Evolutionary conservation across 2,329 filamentous ascomycete genomes (phyloP).

Genomic region (Aspergillus ibericus): DNA sequence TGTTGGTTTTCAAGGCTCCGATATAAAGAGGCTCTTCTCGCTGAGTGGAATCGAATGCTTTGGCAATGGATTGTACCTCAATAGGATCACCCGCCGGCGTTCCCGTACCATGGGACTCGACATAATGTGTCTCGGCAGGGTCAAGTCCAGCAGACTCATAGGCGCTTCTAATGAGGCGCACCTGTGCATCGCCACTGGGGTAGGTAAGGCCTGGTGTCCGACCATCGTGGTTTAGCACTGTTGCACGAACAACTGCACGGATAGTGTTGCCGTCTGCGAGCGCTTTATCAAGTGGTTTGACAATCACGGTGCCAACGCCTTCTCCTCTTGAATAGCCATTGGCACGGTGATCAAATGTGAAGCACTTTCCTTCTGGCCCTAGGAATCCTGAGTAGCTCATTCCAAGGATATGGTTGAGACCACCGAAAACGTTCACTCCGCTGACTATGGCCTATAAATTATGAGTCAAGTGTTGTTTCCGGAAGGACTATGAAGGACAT

Average conservation of each 20-base stretch:
- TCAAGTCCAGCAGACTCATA: slow-evolving; percentile 10
- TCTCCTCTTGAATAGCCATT: not conserved
- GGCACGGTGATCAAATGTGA: no score
- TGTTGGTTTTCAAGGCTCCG: slow-evolving; percentile 24
- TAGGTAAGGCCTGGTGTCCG: slow-evolving; percentile 3
- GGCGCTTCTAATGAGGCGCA: slow-evolving; percentile 28
- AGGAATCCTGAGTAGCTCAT: no score
- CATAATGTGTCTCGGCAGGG: not conserved
- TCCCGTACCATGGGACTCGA: slow-evolving; percentile 15
- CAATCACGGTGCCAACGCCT: not conserved
- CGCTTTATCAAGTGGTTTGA: not conserved
- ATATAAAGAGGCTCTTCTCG: slow-evolving; percentile 7
- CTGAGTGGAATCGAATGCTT: not conserved
- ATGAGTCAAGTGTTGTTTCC: no score
- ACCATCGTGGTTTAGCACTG: not conserved
- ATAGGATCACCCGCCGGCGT: slow-evolving; percentile 11
- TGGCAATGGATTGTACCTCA: slow-evolving; percentile 4
- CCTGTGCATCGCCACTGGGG: slow-evolving; percentile 27
- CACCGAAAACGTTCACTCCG: no score
- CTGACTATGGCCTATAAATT: no score
- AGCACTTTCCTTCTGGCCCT: no score
- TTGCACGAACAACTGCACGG: not conserved
- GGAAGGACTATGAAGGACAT: no score
- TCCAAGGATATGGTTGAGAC: no score
- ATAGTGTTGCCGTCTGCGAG: not conserved